Evolutionary conservation across 805 yeast genomes (phyloP).

Genomic region (Wickerhamiella slavikovae): DNA sequence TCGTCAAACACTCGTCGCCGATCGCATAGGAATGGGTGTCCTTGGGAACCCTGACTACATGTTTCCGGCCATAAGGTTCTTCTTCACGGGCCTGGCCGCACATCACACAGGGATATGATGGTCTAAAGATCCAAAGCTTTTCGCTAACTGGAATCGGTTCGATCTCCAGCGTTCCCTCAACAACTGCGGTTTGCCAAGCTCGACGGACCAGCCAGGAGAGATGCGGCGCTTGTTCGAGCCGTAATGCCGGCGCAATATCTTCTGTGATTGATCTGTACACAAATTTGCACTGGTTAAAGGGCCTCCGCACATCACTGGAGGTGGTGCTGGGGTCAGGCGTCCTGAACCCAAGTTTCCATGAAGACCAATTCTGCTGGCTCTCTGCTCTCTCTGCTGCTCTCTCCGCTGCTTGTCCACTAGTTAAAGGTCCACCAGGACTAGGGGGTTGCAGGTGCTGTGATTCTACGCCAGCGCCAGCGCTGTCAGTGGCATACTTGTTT

Average conservation of each 20-base stretch:
- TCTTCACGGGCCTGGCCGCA: slow-evolving; percentile 67
- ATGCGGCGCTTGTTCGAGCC: slow-evolving; percentile 43
- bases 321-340: not conserved
- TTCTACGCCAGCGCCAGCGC: not conserved
- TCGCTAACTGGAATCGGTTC: slow-evolving; percentile 78
- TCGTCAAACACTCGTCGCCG: slow-evolving; percentile 63
- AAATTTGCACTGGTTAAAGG: slow-evolving; percentile 20
- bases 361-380: not conserved
- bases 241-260: slow-evolving; percentile 59
- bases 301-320: too few species aligned
- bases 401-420: too few species aligned
- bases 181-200: slow-evolving; percentile 39
- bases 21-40: slow-evolving; percentile 23
- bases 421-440: too few species aligned
- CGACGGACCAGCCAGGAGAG: slow-evolving; percentile 41
- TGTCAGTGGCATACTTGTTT: not conserved
- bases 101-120: slow-evolving; percentile 53
- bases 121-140: slow-evolving; percentile 32
- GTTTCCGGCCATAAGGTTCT: slow-evolving; percentile 55
- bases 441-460: not conserved
- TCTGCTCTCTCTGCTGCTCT: not conserved
- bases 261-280: slow-evolving; percentile 46
- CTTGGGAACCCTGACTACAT: slow-evolving; percentile 29
- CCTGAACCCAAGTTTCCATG: not conserved
- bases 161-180: slow-evolving; percentile 62